Conservation (phyloP, 2,329 filamentous ascomycete genomes). For the Diaporthe citri region DNA sequence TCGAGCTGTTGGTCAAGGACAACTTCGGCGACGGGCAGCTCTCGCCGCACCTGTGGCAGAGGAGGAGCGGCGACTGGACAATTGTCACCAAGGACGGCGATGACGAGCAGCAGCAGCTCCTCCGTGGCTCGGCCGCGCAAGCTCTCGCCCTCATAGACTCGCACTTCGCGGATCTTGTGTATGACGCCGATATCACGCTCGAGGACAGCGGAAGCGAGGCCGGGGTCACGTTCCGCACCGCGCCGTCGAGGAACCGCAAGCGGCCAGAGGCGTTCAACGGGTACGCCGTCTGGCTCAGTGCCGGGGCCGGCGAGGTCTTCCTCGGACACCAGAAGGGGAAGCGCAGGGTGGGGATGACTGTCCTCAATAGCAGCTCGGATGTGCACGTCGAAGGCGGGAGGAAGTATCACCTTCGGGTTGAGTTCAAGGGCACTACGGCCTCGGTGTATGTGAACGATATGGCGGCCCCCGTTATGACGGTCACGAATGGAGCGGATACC, state of each 20-base stretch:
- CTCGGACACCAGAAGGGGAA: constrained; percentile 11
- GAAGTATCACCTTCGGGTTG: constrained; percentile 3
- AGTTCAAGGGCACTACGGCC: background rate
- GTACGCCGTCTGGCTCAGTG: constrained; percentile 13
- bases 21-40: constrained; percentile 14
- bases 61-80: background rate
- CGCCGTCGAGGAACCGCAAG: background rate
- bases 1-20: constrained; percentile 14
- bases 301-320: background rate
- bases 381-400: background rate
- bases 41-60: background rate
- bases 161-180: constrained; percentile 7
- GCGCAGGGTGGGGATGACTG: background rate
- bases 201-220: background rate
- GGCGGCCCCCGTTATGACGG: background rate
- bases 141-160: constrained; percentile 10
- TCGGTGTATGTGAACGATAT: background rate
- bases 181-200: background rate
- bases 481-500: background rate
- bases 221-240: background rate
- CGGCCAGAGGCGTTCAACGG: background rate
- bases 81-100: background rate
- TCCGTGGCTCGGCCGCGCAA: background rate
- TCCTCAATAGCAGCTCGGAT: background rate
- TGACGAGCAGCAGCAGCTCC: background rate